Evolutionary conservation across 116 monocot genomes (phyloP).

Genomic region (Posidonia oceanica): DNA sequence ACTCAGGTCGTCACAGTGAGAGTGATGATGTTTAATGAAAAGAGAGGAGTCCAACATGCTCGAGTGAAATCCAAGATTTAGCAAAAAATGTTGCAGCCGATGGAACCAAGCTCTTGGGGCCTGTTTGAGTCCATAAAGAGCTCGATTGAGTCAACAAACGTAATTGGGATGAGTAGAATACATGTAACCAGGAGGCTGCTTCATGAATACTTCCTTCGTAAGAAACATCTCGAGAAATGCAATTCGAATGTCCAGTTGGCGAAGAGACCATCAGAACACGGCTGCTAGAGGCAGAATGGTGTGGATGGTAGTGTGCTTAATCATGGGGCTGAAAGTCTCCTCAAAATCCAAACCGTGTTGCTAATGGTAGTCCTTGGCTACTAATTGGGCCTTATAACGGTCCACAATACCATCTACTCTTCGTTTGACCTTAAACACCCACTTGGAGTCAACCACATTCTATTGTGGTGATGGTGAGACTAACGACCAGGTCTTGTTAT

Average conservation of each 20-base stretch:
- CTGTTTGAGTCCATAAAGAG: too few relatives aligned
- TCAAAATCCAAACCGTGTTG: not conserved
- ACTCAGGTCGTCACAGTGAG: too few relatives aligned
- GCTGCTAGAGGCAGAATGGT: not conserved
- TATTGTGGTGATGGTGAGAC: not conserved
- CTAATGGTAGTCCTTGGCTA: slow-evolving; percentile 2
- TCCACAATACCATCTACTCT: not conserved
- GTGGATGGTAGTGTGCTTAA: not conserved
- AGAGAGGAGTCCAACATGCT: not conserved
- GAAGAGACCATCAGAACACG: not conserved
- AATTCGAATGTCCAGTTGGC: too few relatives aligned
- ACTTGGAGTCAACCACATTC: not conserved
- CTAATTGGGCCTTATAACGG: not conserved
- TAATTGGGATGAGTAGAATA: not conserved
- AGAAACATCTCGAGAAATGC: not conserved
- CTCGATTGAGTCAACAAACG: too few relatives aligned
- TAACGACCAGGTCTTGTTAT: not conserved
- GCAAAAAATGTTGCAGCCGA: not conserved
- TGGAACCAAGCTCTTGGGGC: not conserved
- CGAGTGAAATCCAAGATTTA: not conserved
- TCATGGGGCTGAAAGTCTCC: not conserved
- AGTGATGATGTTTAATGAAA: too few relatives aligned
- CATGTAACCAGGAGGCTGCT: not conserved
- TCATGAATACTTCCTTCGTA: too few relatives aligned
- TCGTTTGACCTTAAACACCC: not conserved